phyloP scores from a whole-genome alignment of 2,329 filamentous ascomycete species.

The Colletotrichum plurivorum region DNA sequence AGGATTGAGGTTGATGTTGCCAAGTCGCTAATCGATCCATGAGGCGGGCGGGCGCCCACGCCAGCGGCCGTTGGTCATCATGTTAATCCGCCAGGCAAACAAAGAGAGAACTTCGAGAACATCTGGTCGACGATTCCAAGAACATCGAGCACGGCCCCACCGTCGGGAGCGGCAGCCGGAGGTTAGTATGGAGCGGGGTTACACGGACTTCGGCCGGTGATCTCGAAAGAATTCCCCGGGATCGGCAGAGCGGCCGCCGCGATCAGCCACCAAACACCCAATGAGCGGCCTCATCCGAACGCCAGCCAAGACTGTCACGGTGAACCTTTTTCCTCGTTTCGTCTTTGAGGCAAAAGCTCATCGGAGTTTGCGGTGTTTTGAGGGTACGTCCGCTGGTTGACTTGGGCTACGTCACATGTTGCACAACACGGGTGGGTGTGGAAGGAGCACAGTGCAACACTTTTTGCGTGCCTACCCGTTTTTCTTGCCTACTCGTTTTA shows the following conservation, averaged over 20 bases:
- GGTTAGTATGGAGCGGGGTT: not conserved
- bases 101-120: not conserved
- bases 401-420: no score
- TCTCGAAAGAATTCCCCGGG: not conserved
- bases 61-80: not conserved
- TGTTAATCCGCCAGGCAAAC: not conserved
- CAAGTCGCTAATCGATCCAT: no score
- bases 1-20: no score
- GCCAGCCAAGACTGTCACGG: not conserved
- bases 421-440: no score
- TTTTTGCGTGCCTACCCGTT: no score
- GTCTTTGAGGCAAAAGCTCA: no score
- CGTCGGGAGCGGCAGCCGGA: not conserved
- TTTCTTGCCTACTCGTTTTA: no score
- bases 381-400: not conserved
- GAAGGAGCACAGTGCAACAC: no score
- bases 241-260: not conserved
- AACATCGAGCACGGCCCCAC: not conserved
- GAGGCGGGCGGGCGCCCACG: no score
- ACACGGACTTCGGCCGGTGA: not conserved
- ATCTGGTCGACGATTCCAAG: not conserved
- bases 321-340: not conserved
- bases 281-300: not conserved
- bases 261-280: not conserved
- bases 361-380: not conserved